These are phyloP conservation scores for Fraxinus excelsior DNA, from an alignment of 257 asterid species.

Conservation along the genomic window DNA sequence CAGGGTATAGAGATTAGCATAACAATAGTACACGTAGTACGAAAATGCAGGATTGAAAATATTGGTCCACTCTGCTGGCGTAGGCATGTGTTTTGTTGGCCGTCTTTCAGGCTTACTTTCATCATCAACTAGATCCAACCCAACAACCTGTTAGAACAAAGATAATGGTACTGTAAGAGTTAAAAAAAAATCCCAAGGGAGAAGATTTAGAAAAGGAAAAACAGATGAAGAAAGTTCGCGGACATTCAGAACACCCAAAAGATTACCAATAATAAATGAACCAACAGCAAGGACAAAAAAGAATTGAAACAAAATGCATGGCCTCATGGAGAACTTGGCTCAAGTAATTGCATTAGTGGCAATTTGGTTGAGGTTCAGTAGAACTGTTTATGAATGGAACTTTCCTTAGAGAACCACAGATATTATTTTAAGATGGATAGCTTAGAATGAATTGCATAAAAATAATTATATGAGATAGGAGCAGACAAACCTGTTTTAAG, in stretches of 20 bases:
- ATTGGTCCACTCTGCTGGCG: slow-evolving; percentile 93
- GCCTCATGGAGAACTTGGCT: not conserved
- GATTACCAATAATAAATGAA: not conserved
- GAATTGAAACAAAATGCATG: not conserved
- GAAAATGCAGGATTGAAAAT: slow-evolving; percentile 93
- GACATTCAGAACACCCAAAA: not conserved
- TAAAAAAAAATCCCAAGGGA: not conserved
- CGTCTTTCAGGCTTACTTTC: slow-evolving; percentile 99
- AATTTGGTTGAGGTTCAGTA: not conserved
- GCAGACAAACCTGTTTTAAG: slow-evolving; percentile 75
- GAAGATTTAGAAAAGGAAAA: not conserved
- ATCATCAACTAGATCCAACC: slow-evolving; percentile 97
- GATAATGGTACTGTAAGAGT: slow-evolving; percentile 5
- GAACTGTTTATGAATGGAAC: not conserved
- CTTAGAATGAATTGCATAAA: slow-evolving; percentile 6
- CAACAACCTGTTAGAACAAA: slow-evolving; percentile 72
- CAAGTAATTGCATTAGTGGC: not conserved
- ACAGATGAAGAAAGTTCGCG: not conserved
- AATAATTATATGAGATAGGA: slow-evolving; percentile 1
- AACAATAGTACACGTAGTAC: slow-evolving; percentile 91
- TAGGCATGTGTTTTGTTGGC: slow-evolving; percentile 99
- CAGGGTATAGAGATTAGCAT: slow-evolving; percentile 92
- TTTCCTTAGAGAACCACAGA: not conserved
- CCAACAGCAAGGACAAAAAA: not conserved
- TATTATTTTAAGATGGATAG: not conserved